These are phyloP conservation scores for Alternaria sp. DNA, from an alignment of 2,329 filamentous ascomycete genomes.

Conservation along the genomic window DNA sequence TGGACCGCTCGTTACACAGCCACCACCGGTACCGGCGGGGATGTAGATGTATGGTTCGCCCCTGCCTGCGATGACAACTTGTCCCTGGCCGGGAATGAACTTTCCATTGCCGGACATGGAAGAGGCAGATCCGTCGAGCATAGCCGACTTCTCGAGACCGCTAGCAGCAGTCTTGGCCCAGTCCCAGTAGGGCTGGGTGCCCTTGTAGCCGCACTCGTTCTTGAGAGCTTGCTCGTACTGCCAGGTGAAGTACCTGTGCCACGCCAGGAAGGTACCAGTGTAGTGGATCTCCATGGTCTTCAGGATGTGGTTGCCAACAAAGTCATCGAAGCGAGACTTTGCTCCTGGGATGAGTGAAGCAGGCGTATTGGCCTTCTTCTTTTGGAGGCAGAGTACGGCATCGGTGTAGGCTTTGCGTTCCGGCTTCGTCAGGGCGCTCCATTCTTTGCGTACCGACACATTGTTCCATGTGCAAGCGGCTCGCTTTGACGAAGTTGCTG, in stretches of 20 bases:
- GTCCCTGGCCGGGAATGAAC: constrained; percentile 35
- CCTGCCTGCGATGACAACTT: constrained; percentile 28
- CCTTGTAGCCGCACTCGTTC: constrained; percentile 52
- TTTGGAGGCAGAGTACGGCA: constrained; percentile 45
- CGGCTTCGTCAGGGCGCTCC: constrained; percentile 27
- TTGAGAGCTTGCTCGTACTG: constrained; percentile 50
- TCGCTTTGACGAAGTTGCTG: constrained; percentile 24
- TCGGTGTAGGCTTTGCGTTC: constrained; percentile 45
- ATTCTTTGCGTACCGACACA: constrained; percentile 37
- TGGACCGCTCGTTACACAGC: constrained; percentile 60
- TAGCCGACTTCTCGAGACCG: constrained; percentile 53
- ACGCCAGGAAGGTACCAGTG: constrained; percentile 39
- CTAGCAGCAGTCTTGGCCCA: constrained; percentile 57
- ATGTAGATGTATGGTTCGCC: constrained; percentile 39
- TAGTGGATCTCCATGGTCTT: constrained; percentile 44
- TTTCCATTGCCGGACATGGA: constrained; percentile 56
- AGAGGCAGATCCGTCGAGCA: constrained; percentile 63
- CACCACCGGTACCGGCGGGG: constrained; percentile 60
- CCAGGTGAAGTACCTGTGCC: constrained; percentile 52
- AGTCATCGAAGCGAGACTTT: constrained; percentile 46
- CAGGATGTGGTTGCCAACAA: constrained; percentile 47
- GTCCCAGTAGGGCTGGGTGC: constrained; percentile 58
- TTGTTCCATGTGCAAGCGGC: constrained; percentile 32
- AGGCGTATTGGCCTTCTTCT: constrained; percentile 38
- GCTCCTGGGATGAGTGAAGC: constrained; percentile 35